Evolutionary conservation across 306 rosid species (phyloP).

Genomic region (Quercus ilex): DNA sequence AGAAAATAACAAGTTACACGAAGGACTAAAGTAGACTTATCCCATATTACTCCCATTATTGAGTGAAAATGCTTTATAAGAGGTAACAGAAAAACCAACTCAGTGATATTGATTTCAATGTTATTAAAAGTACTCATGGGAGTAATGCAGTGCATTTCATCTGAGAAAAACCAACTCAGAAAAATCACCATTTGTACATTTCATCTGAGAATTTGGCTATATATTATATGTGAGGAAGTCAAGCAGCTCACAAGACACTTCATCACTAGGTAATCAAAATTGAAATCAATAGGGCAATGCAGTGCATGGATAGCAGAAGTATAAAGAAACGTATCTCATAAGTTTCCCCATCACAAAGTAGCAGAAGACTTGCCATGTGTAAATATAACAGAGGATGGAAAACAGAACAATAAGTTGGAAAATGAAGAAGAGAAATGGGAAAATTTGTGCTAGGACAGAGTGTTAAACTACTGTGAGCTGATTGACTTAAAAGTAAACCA

Average conservation of each 20-base stretch:
- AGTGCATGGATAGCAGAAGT: background rate
- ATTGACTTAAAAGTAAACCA: background rate
- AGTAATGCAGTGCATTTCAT: too few species aligned
- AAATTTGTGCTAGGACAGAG: background rate
- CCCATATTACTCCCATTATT: background rate
- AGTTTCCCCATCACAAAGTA: background rate
- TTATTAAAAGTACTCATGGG: background rate
- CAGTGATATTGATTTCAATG: background rate
- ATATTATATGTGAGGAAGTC: background rate
- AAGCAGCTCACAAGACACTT: background rate
- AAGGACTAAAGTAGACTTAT: background rate
- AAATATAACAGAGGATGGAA: background rate
- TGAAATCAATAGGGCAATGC: background rate
- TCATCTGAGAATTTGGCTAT: background rate
- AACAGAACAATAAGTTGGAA: background rate
- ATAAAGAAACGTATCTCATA: background rate
- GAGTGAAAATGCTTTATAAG: background rate
- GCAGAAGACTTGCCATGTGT: background rate
- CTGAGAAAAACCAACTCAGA: background rate
- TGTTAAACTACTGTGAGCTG: background rate
- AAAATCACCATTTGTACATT: background rate
- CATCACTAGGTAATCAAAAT: background rate
- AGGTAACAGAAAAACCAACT: background rate
- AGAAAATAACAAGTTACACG: background rate
- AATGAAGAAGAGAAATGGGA: background rate